These are phyloP conservation scores for Aureobasidium subglaciale DNA, from an alignment of 2,329 filamentous ascomycete genomes.

Conservation along the genomic window DNA sequence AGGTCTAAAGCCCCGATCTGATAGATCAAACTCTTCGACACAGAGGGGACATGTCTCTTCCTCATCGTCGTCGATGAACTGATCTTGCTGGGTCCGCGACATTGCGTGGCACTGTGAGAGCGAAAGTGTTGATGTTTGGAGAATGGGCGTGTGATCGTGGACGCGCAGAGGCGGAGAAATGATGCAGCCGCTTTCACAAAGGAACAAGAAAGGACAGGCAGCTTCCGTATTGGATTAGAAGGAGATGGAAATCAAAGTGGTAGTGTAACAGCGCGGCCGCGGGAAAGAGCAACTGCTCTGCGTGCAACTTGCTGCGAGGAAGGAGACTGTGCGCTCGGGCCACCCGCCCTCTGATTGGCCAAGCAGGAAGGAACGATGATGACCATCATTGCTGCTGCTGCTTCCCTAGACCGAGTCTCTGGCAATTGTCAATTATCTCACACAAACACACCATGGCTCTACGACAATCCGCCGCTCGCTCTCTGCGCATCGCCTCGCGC, in stretches of 20 bases:
- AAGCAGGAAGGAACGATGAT: not conserved
- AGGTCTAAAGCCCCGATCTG: constrained; percentile 91
- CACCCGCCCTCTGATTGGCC: constrained; percentile 7
- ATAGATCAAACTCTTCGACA: constrained; percentile 97
- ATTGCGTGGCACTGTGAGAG: constrained; percentile 29
- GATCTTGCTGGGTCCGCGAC: constrained; percentile 44
- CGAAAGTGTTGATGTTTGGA: constrained; percentile 19
- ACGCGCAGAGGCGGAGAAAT: not conserved
- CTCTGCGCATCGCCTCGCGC: constrained; percentile 14
- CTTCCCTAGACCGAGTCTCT: no score
- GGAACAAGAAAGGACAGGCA: constrained; percentile 14
- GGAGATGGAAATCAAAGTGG: constrained; percentile 1
- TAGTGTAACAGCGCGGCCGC: constrained; percentile 14
- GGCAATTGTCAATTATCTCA: not conserved
- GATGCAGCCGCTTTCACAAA: not conserved
- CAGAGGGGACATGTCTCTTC: constrained; percentile 75
- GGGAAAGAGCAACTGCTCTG: constrained; percentile 13
- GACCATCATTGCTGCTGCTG: no score
- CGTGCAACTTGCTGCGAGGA: not conserved
- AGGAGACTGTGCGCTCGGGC: constrained; percentile 1
- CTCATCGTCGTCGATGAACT: constrained; percentile 48
- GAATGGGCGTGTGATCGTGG: not conserved
- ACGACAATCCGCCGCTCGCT: constrained; percentile 32
- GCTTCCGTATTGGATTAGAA: not conserved
- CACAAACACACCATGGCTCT: constrained; percentile 30